phyloP scores from a whole-genome alignment of 2,329 filamentous ascomycete species.

The Raffaelea ambrosiae region DNA sequence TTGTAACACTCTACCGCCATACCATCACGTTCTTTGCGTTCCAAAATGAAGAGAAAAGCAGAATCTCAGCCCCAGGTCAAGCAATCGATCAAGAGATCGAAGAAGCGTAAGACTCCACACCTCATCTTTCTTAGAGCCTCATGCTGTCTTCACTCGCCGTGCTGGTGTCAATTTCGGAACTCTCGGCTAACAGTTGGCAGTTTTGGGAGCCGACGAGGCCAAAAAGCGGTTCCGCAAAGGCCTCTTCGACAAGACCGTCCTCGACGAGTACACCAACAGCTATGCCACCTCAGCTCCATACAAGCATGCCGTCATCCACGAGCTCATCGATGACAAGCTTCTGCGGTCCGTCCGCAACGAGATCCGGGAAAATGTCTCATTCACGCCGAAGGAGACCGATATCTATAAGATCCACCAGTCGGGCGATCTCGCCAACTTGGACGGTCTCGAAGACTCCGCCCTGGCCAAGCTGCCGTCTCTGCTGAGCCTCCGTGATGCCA shows the following conservation, averaged over 20 bases:
- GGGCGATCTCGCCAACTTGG: constrained; percentile 91
- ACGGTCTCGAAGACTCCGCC: constrained; percentile 81
- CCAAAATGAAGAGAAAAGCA: constrained; percentile 28
- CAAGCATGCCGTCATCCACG: constrained; percentile 83
- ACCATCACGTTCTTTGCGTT: too few species aligned
- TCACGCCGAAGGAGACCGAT: constrained; percentile 97
- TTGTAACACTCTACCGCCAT: neutral
- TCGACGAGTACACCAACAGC: constrained; percentile 49
- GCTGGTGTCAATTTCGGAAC: neutral
- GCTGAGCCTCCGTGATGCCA: constrained; percentile 82
- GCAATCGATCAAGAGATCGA: constrained; percentile 39
- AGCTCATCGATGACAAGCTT: constrained; percentile 70
- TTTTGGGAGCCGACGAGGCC: constrained; percentile 39
- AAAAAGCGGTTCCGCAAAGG: constrained; percentile 54
- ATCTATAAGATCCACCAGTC: constrained; percentile 99
- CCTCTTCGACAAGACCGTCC: constrained; percentile 53
- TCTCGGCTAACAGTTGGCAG: constrained; percentile 20
- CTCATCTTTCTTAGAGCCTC: neutral
- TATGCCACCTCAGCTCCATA: constrained; percentile 65
- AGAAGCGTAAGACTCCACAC: constrained; percentile 29
- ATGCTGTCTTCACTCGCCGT: neutral
- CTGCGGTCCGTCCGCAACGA: constrained; percentile 81
- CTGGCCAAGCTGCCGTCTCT: constrained; percentile 81
- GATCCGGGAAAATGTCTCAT: constrained; percentile 83
- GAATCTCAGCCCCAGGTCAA: constrained; percentile 25